Base-by-base conservation (phyloP, 352 stramenopile species). In the Globisporangium cylindrosporum region DNA sequence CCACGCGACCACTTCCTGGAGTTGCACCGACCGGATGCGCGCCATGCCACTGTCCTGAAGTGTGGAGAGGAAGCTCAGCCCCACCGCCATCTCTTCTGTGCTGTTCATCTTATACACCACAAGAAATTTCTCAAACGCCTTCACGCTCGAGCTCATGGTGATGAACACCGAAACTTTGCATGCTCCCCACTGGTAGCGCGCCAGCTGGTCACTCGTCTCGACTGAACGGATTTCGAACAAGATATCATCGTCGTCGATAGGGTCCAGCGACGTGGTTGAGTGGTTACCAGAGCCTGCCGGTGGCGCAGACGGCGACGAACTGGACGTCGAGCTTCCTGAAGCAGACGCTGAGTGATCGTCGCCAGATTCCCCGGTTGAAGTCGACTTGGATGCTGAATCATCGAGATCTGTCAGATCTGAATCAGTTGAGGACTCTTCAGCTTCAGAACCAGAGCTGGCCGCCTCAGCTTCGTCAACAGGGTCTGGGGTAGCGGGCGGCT, bases 71-170 rank as follows among this genome's bases (percentile, higher is more conserved):
- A 80, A 80, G 55, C 67, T 64, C 41, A 59, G 51, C 56, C 60
- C 65, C 29, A 32, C 51, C 43, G 69, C 66, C 29, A 15, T 34
- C 3, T 57, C 65, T 4, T 57, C 65, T 25, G 62, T 69, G 63
- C 58, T 75, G 67, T 66, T 70, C 51, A 59, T 59, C 58, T 79
- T 70, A 70, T 79, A 81, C 25, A 84, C 61, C 18, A 62, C 67
- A 18, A 81, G 56, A 66, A 83, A 80, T 61, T 78, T 75, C 60
- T 83, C 71, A 15, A 83, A 83, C 9, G 73, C 76, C 24, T 60
- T 55, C 1, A 75, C 69, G 51, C 71, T 83, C 64, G 73, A 69
- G 67, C 73, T 80, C 58, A 77, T 75, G 38, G 67, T 69, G 59
- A 83, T 77, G 67, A 67, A 75, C 25, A 74, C 73, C 20, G 75